These are phyloP conservation scores for Diaporthe vexans DNA, from an alignment of 2,329 filamentous ascomycete species.

Conservation along the genomic window DNA sequence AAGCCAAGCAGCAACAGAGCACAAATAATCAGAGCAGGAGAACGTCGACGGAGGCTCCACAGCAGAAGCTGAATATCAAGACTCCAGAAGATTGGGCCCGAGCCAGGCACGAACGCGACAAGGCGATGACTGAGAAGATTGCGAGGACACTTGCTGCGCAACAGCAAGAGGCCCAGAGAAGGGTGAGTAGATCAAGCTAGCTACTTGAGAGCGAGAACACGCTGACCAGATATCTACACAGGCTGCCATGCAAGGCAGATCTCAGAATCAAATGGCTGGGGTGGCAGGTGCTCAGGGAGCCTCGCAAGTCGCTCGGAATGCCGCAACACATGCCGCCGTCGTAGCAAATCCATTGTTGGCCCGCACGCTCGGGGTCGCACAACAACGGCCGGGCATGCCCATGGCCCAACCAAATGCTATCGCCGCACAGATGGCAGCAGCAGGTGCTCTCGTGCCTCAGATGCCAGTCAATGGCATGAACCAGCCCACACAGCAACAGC, in stretches of 20 bases:
- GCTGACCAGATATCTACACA: conserved; percentile 45
- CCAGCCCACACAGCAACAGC: conserved; percentile 72
- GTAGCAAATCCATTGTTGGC: conserved; percentile 49
- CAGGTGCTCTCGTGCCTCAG: conserved; percentile 64
- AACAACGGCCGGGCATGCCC: conserved; percentile 65
- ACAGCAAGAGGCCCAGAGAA: conserved; percentile 71
- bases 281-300: conserved; percentile 58
- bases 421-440: conserved; percentile 60
- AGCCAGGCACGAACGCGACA: conserved; percentile 88
- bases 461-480: conserved; percentile 69
- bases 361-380: conserved; percentile 61
- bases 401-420: conserved; percentile 64
- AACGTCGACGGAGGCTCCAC: conserved; percentile 78
- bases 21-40: conserved; percentile 83
- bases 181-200: conserved; percentile 59
- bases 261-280: conserved; percentile 61
- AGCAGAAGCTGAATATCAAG: conserved; percentile 68
- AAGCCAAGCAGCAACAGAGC: conserved; percentile 90
- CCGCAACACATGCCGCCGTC: conserved; percentile 45
- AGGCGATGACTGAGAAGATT: conserved; percentile 74
- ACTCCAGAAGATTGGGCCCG: conserved; percentile 93
- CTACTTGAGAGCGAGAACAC: conserved; percentile 48
- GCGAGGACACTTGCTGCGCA: conserved; percentile 60
- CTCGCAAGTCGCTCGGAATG: conserved; percentile 53
- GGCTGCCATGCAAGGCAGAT: conserved; percentile 60